Conservation (phyloP, 2,329 filamentous ascomycete species). For the Fusarium xyrophilum region DNA sequence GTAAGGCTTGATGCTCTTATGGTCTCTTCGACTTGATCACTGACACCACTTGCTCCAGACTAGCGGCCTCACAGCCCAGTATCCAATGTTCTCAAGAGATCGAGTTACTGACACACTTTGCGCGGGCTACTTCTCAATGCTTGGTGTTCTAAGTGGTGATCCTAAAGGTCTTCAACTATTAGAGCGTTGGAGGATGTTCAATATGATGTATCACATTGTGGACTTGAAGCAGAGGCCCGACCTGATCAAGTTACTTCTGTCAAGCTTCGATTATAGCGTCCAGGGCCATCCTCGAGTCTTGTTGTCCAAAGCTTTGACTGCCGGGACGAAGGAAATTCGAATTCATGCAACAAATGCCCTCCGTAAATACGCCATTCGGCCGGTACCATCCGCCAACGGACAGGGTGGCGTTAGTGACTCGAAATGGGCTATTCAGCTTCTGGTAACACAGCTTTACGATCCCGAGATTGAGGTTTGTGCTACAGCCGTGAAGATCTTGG, state of each 20-base stretch:
- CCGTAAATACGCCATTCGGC: slow-evolving; percentile 78
- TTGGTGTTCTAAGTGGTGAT: slow-evolving; percentile 86
- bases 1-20: slow-evolving; percentile 54
- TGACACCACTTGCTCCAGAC: slow-evolving; percentile 52
- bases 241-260: slow-evolving; percentile 84
- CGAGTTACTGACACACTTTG: slow-evolving; percentile 86
- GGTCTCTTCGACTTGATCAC: slow-evolving; percentile 17
- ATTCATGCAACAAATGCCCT: slow-evolving; percentile 88
- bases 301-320: slow-evolving; percentile 90
- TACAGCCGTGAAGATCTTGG: slow-evolving; percentile 93
- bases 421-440: slow-evolving; percentile 93
- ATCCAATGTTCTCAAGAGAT: slow-evolving; percentile 86
- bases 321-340: slow-evolving; percentile 87
- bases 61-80: slow-evolving; percentile 78
- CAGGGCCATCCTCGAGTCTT: slow-evolving; percentile 91
- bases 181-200: slow-evolving; percentile 96
- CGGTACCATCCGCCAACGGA: slow-evolving; percentile 48
- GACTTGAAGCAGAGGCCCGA: slow-evolving; percentile 91
- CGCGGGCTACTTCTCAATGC: slow-evolving; percentile 90
- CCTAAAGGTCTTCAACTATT: slow-evolving; percentile 84
- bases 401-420: slow-evolving; percentile 66
- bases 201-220: slow-evolving; percentile 99
- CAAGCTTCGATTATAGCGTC: slow-evolving; percentile 90
- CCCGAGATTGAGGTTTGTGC: slow-evolving; percentile 97
- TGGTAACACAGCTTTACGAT: slow-evolving; percentile 99